Conservation (phyloP, 2,329 filamentous ascomycete genomes). For the Cladosporium sp. region DNA sequence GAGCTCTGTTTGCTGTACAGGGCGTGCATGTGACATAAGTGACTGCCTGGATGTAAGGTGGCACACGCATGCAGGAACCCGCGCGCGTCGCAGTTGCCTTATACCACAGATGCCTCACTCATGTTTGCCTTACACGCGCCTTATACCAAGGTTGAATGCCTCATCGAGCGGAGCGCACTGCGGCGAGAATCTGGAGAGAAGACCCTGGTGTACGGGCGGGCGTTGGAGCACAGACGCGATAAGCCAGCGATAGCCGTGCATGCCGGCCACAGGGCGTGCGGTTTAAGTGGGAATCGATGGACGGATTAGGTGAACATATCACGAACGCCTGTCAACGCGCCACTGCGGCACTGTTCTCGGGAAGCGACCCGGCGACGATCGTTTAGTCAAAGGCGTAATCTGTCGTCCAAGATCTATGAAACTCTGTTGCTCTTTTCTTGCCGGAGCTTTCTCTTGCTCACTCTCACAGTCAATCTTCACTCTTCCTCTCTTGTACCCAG, state of each 20-base stretch:
- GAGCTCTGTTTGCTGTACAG: background rate
- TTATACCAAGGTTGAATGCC: background rate
- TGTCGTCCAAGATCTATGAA: background rate
- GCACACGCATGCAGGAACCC: background rate
- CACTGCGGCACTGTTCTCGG: background rate
- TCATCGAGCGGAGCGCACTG: background rate
- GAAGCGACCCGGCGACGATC: background rate
- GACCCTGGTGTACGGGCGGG: background rate
- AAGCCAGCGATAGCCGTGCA: conserved; percentile 1
- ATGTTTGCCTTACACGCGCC: too few relatives aligned
- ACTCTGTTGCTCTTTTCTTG: background rate
- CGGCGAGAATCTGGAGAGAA: background rate
- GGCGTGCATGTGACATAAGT: background rate
- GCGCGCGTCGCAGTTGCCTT: background rate
- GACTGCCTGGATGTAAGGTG: background rate
- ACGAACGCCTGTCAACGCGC: background rate
- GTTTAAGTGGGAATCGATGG: background rate
- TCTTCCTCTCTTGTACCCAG: background rate
- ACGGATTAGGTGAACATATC: conserved; percentile 5
- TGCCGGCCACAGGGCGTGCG: conserved; percentile 1
- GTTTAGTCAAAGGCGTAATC: conserved; percentile 10
- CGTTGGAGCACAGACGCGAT: background rate
- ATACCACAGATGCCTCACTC: background rate
- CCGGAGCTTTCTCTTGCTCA: background rate
- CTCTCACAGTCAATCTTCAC: background rate